Base-by-base conservation (phyloP, 306 rosid genomes). In the Alnus glutinosa region DNA sequence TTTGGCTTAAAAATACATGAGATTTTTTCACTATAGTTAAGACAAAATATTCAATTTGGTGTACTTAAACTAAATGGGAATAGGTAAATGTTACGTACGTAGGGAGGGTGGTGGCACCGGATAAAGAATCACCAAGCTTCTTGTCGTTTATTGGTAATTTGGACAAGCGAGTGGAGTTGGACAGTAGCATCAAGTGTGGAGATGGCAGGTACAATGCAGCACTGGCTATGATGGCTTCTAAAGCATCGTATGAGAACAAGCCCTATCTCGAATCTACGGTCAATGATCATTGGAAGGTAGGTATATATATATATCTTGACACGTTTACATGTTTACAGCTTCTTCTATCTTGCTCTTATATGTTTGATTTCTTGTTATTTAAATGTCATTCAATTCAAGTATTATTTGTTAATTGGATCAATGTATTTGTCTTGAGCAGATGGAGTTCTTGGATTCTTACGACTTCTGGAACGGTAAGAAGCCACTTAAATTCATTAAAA, bases 401-500 rank as follows among this genome's bases (percentile, higher is more conserved):
- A 55, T n/a, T 55, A 1, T 16, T 55, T 55, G 44, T 23, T 23
- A 23, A 23, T 23, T 10, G 37, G 14, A 23, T 12, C 66, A 28
- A 9, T 12, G 12, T 28, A 59, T 59, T 59, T 30, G 12, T 59
- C 4, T 59, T 19, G 32, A 18, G 19, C 77, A 91, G 98, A 93
- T 91, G 98, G 84, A 87, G 42, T 90, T 87, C 78, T 42, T 91
- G 76, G 92, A 86, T 52, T 93, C 67, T 63, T 87, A 83, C 58
- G 87, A 93, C 62, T 93, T 83, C 73, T 89, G 97, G 95, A 93
- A 93, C 28, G 94, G 97, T 93, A 86, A 82, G 88, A 84, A 42
- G 46, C 46, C 4, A 42, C 46, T 42, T 42, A 42, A 37, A 10
- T 8, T 58, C 39, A 37, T 37, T 2, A 18, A 66, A 37, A 66